A percentile compares a stretch with the other conserved stretches of the same genome.
Evolutionary conservation across 164 flowering plant species (phyloP).

Genomic region (Tetracentron sinense): DNA sequence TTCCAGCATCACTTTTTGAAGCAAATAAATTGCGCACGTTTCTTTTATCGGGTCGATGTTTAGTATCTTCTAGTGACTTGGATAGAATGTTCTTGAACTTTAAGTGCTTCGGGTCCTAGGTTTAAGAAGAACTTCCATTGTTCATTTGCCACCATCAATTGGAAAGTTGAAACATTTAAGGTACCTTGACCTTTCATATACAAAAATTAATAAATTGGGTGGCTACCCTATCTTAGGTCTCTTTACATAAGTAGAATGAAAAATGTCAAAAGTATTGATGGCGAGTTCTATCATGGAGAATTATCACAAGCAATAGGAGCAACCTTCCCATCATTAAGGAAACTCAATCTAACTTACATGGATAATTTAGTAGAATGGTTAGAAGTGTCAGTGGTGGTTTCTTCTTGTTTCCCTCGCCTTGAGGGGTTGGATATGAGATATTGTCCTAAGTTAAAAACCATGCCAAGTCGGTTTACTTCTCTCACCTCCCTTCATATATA

Average conservation of each 20-base stretch:
- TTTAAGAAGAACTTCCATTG: background rate
- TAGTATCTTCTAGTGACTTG: too few species aligned
- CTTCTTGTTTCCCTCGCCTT: background rate
- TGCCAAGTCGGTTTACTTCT: background rate
- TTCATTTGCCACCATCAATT: background rate
- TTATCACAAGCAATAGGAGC: background rate
- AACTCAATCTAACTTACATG: background rate
- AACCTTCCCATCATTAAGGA: background rate
- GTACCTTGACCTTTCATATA: background rate
- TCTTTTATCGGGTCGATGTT: too few species aligned
- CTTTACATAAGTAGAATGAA: too few species aligned
- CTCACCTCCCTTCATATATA: background rate
- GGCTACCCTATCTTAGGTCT: too few species aligned
- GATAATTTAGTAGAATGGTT: background rate
- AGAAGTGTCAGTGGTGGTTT: too few species aligned
- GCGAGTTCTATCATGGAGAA: background rate
- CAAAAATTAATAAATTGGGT: too few species aligned
- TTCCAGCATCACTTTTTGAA: background rate
- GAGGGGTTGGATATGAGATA: background rate
- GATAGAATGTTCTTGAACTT: background rate
- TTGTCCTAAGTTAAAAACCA: background rate
- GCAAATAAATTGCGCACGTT: background rate
- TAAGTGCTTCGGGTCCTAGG: background rate
- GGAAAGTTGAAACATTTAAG: background rate
- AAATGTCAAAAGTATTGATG: too few species aligned